These are phyloP conservation scores for Aciculosporium take DNA, from an alignment of 2,329 filamentous ascomycete genomes.

Conservation along the genomic window DNA sequence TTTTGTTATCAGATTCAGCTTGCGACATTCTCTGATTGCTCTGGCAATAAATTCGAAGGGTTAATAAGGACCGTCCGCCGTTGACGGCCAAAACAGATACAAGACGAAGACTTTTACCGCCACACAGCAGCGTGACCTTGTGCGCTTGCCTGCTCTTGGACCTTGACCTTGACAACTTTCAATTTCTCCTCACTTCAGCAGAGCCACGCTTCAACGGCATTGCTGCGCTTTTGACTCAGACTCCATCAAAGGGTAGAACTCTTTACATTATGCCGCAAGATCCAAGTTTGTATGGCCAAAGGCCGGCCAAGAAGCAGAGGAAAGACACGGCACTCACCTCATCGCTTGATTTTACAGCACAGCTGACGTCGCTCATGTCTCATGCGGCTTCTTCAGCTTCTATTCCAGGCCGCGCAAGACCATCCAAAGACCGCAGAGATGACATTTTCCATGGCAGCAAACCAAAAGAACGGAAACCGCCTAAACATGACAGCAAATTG, in stretches of 20 bases:
- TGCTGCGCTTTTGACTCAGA: background rate
- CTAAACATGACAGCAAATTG: slow-evolving; percentile 39
- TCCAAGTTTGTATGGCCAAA: slow-evolving; percentile 62
- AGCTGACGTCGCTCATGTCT: slow-evolving; percentile 69
- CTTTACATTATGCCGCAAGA: slow-evolving; percentile 42
- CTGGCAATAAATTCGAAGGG: background rate
- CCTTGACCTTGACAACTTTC: background rate
- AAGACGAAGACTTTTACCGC: background rate
- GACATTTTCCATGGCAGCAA: slow-evolving; percentile 29
- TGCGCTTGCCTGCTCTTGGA: background rate
- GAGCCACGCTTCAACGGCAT: background rate
- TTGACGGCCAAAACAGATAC: no score
- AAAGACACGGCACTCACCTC: slow-evolving; percentile 58
- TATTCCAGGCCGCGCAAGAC: slow-evolving; percentile 28
- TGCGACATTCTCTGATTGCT: background rate
- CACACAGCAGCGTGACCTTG: background rate
- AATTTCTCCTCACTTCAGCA: background rate
- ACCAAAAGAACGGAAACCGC: slow-evolving; percentile 11
- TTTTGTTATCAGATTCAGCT: background rate
- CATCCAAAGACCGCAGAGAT: slow-evolving; percentile 29
- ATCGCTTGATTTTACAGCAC: slow-evolving; percentile 74
- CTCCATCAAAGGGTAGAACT: background rate
- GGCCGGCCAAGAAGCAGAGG: slow-evolving; percentile 52
- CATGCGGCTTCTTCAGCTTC: slow-evolving; percentile 28
- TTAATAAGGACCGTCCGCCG: no score